Base-by-base conservation (phyloP, 352 stramenopile genomes). In the Poterioochromonas sp. region DNA sequence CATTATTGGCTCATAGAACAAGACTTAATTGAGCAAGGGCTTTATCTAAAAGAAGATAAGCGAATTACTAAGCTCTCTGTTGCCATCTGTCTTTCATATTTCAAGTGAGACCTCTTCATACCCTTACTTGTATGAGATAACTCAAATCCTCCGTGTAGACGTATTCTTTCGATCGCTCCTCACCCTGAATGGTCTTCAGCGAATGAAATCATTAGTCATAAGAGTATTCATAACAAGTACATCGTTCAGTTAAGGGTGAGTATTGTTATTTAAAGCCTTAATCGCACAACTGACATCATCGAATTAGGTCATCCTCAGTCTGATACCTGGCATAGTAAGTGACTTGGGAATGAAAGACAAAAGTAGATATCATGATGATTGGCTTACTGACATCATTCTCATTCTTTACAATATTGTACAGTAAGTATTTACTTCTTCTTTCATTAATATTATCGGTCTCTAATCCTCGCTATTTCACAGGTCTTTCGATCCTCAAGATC, bases 351-450 rank as follows among this genome's bases (percentile, higher is more conserved):
- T n/a, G n/a, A n/a, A n/a, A n/a, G n/a, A n/a, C n/a, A 18, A 5
- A 1, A 37, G 69, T 26, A 58, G 43, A 12, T 76, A 76, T 29
- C 69, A 76, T 43, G 49, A 76, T 35, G 69, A 76, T 29, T 76
- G 69, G 69, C 39, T 76, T 1, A 40, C n/a, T 18, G 69, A 76
- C 32, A 64, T 76, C 18, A 60, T 76, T 20, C 69, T 64, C 32
- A 76, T 76, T 41, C 12, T 76, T 2, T 76, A 11, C 65, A 8
- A 58, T 37, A 74, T 54, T n/a, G 5, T 74, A 32, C 26, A 68
- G 58, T 68, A 68, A 12, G 58, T 68, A 8, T 32, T 39, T 26
- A 18, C 58, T 68, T 26, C 26, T 35, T 39, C 26, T 15, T 32
- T 8, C 58, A 26, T 39, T 5, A 20, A 53, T 68, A 5, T 68